Conservation (phyloP, 768 basidiomycete species). For the Phanerochaete sordida region DNA sequence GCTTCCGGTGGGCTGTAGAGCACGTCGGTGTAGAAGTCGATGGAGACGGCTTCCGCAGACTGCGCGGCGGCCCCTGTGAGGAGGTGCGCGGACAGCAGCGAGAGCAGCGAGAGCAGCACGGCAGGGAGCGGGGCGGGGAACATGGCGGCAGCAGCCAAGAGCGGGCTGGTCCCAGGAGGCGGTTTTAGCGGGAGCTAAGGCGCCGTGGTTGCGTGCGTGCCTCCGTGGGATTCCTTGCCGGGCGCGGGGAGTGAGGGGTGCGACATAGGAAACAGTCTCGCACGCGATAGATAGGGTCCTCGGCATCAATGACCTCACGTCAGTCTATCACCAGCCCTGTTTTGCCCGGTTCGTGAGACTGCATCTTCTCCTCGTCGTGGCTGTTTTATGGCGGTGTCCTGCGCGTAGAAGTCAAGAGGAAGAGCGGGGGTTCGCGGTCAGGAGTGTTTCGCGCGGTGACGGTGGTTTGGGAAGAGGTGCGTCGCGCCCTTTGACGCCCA, state of each 20-base stretch:
- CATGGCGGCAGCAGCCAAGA: conserved; percentile 3
- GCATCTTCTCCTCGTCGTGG: no score
- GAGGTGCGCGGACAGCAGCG: background rate
- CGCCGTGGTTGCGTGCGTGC: background rate
- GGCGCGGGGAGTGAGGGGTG: background rate
- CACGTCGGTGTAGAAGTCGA: conserved; percentile 8
- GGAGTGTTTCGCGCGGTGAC: background rate
- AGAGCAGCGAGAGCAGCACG: background rate
- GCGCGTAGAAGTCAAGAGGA: background rate
- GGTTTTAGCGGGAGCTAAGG: background rate
- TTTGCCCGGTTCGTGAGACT: background rate
- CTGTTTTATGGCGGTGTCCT: no score
- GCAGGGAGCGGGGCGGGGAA: conserved; percentile 2
- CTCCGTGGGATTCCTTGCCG: background rate
- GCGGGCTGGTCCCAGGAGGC: background rate
- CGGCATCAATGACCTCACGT: background rate
- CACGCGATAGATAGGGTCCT: background rate
- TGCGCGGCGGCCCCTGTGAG: background rate
- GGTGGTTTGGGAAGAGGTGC: background rate
- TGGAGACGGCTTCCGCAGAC: background rate
- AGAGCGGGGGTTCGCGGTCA: background rate
- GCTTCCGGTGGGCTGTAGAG: background rate
- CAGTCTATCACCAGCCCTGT: background rate
- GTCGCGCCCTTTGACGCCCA: background rate
- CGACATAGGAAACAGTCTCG: background rate